Evolutionary conservation across 2,329 filamentous ascomycete genomes (phyloP).

Genomic region (Trichoderma pleuroti): DNA sequence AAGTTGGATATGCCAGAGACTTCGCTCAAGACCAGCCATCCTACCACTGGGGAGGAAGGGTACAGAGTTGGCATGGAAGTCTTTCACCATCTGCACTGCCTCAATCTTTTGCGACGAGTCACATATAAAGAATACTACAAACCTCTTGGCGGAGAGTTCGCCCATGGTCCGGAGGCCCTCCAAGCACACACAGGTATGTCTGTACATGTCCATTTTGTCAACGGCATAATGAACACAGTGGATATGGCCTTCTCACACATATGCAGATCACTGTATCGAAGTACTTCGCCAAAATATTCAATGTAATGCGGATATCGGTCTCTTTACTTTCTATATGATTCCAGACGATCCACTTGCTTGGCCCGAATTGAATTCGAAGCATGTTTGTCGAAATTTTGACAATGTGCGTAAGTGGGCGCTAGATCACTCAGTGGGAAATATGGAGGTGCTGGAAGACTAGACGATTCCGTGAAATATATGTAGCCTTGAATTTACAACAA

Average conservation of each 20-base stretch:
- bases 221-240: not conserved
- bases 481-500: not conserved
- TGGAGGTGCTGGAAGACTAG: not conserved
- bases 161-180: not conserved
- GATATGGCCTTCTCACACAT: not conserved
- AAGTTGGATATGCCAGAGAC: slow-evolving; percentile 4
- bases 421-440: not conserved
- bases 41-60: not conserved
- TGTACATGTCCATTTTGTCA: not conserved
- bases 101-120: not conserved
- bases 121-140: not conserved
- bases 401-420: not conserved
- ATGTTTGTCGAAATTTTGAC: not conserved
- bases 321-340: slow-evolving; percentile 3
- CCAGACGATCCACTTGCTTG: not conserved
- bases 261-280: not conserved
- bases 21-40: not conserved
- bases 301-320: not conserved
- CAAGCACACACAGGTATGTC: slow-evolving; percentile 2
- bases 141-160: not conserved
- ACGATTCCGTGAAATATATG: not conserved
- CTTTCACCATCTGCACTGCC: not conserved
- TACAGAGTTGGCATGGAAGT: slow-evolving; percentile 8
- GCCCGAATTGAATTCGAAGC: not conserved
- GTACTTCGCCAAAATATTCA: not conserved